Evolutionary conservation across 2,329 filamentous ascomycete species (phyloP), one percentile per base, ranked within the genome.

Genomic region (Chrysoporthe austroafricana): DNA sequence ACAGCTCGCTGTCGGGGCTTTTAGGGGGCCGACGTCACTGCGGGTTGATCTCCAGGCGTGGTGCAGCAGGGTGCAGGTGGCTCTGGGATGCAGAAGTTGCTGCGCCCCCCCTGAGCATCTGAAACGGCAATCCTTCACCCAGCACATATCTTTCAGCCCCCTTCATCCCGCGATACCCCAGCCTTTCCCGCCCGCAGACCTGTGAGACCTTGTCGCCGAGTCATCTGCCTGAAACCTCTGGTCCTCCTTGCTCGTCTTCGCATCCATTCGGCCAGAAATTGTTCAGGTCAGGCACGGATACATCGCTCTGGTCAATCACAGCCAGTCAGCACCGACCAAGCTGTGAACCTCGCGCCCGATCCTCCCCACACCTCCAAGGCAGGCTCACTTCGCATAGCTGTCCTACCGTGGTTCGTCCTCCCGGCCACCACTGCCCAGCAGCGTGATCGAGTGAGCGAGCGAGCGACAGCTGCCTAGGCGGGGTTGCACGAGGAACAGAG

Each of bases 51-150:
- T 50, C 46, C 9, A 21, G 26, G 50, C 50, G 7, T 16, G 18
- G 44, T 48, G 44, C 18, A 48, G 21, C 50, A 16, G 44, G 44
- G 44, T 48, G 44, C 18, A 48, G 21, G 50, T 52, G 57, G 52
- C 34, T 44, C 58, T 43, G 42, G 26, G 42, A 46, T 61, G 43
- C 43, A 4, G 42, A 4, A 61, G 36, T 56, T 56, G 58, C 62
- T 68, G 68, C 68, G 68, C 68, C 68, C 57, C 68, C 68, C 68
- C 66, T 70, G 66, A 46, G 43, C 63, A 63, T 63, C 68, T 70
- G 68, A 70, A 70, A 70, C 68, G 62, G 21, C 48, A 21, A 46
- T 60, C 62, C 62, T 54, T 59, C 54, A 36, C n/a, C 64, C 64
- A 67, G 52, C 65, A 61, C 68, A 69, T 66, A 62, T 57, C 32